Evolutionary conservation across 164 flowering plant genomes (phyloP).

Genomic region (Tinospora cordifolia): DNA sequence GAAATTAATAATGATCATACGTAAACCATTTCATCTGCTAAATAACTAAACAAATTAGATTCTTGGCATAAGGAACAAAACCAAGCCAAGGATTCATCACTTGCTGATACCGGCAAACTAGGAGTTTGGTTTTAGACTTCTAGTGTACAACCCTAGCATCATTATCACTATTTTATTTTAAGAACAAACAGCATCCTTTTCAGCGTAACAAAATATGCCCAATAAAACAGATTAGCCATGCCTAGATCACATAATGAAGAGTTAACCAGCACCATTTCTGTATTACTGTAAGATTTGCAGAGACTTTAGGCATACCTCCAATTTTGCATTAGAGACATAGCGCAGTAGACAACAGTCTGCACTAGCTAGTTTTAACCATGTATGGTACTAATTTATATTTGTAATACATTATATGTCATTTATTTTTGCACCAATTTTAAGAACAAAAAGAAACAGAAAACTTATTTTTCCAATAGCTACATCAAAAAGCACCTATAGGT

Average conservation of each 20-base stretch:
- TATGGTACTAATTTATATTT: not conserved
- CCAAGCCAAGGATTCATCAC: not conserved
- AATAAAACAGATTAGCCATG: not conserved
- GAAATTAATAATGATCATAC: not conserved
- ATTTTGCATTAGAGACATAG: not conserved
- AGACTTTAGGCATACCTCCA: not conserved
- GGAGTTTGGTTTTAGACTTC: not conserved
- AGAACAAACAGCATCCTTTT: too few species aligned
- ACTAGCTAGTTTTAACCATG: too few species aligned
- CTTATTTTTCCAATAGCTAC: not conserved
- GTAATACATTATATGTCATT: not conserved
- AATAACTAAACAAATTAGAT: not conserved
- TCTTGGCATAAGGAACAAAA: not conserved
- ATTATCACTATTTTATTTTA: too few species aligned
- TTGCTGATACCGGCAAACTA: not conserved
- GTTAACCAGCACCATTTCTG: not conserved
- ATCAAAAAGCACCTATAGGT: conserved; percentile 5
- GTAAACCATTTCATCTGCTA: not conserved
- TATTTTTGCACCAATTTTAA: not conserved
- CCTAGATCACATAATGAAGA: not conserved
- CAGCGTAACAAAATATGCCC: not conserved
- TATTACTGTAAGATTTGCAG: not conserved
- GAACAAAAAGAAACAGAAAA: not conserved
- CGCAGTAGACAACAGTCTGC: too few species aligned
- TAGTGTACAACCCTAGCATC: not conserved